A percentile compares a stretch with the other conserved stretches of the same genome.
Conservation (phyloP, 208 protist genomes). For the Wallacemonas sp. region DNA sequence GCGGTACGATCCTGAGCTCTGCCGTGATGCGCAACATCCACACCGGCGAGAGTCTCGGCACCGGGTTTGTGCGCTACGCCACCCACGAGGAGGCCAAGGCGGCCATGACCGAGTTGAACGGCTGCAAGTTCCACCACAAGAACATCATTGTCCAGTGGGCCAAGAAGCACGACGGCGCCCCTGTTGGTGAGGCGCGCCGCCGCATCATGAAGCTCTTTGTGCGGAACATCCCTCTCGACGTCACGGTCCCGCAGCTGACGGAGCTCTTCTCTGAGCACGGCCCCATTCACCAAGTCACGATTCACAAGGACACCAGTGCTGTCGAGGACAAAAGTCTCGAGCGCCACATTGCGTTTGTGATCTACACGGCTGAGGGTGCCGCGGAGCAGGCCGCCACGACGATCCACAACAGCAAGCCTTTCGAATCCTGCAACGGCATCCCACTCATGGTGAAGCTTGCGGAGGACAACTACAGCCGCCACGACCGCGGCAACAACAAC, state of each 20-base stretch:
- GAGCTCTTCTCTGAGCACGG: slow-evolving; percentile 21
- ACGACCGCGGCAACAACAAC: slow-evolving; percentile 1
- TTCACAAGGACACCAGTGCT: slow-evolving; percentile 56
- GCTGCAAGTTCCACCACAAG: slow-evolving; percentile 3
- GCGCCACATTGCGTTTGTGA: slow-evolving; percentile 44
- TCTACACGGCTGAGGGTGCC: slow-evolving; percentile 38
- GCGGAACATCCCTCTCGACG: slow-evolving; percentile 44
- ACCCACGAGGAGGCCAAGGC: slow-evolving; percentile 33
- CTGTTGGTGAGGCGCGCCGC: slow-evolving; percentile 35
- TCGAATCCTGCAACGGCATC: slow-evolving; percentile 52
- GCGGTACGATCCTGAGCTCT: slow-evolving; percentile 49
- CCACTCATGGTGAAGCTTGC: slow-evolving; percentile 86
- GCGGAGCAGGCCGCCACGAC: slow-evolving; percentile 59
- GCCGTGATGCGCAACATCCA: slow-evolving; percentile 76
- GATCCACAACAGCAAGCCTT: slow-evolving; percentile 79
- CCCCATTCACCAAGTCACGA: slow-evolving; percentile 24
- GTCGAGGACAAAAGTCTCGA: slow-evolving; percentile 22
- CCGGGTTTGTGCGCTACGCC: slow-evolving; percentile 64
- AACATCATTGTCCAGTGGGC: slow-evolving; percentile 45
- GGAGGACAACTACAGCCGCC: slow-evolving; percentile 39
- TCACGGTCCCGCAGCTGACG: slow-evolving; percentile 18
- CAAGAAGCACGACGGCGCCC: slow-evolving; percentile 40
- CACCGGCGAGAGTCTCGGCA: slow-evolving; percentile 63
- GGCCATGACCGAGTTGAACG: slow-evolving; percentile 31
- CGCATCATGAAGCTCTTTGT: slow-evolving; percentile 59